Conservation (phyloP, 148 eudicot species). For the Oxyria digyna region DNA sequence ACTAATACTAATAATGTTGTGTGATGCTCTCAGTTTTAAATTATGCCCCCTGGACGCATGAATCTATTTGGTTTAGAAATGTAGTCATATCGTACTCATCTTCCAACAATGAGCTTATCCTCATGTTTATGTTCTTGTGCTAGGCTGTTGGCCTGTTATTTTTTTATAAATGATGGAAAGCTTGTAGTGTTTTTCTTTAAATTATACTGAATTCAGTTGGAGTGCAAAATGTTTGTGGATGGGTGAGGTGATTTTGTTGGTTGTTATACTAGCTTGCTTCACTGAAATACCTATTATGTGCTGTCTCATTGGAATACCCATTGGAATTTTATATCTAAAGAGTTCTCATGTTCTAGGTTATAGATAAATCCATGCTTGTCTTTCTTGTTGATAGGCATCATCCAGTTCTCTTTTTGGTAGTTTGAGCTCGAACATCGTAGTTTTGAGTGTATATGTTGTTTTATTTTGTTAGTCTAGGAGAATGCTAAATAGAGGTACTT, state of each 20-base stretch:
- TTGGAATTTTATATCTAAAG: no score
- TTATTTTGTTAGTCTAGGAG: neutral
- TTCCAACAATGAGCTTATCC: neutral
- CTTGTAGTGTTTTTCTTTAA: neutral
- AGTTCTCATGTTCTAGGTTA: no score
- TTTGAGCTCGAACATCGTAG: neutral
- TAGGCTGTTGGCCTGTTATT: neutral
- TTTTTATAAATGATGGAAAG: neutral
- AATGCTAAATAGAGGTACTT: neutral
- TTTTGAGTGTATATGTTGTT: neutral
- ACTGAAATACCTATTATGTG: neutral
- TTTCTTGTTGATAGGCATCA: neutral
- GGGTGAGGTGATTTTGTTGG: neutral
- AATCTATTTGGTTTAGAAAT: neutral
- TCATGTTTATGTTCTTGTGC: neutral
- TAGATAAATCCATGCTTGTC: no score
- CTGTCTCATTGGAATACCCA: neutral
- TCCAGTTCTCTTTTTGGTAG: neutral
- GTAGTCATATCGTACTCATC: neutral
- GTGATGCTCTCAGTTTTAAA: neutral
- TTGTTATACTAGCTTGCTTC: neutral
- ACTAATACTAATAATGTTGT: no score
- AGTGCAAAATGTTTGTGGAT: neutral
- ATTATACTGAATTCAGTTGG: neutral
- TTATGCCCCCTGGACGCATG: neutral